Percentiles rank a stretch among this genome's conserved stretches.
Conservation (phyloP, 345 rosid genomes). For the Raphanus raphanistrum region DNA sequence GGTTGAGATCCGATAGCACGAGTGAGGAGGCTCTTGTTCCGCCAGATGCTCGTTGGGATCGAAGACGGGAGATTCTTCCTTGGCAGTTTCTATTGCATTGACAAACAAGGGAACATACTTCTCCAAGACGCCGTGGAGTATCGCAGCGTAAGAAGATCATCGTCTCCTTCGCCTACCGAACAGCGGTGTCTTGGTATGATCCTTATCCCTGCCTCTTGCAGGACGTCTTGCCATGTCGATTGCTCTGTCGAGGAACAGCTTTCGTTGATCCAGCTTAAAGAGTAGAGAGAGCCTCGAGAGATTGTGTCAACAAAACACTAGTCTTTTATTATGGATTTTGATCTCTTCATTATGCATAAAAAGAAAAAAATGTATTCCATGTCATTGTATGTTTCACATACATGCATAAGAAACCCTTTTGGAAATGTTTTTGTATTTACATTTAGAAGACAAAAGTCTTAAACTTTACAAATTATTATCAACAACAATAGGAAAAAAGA, state of each 20-base stretch:
- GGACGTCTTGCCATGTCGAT: conserved; percentile 52
- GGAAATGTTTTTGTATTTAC: not conserved
- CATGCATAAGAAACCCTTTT: not conserved
- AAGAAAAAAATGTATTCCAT: conserved; percentile 3
- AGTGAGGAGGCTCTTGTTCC: conserved; percentile 64
- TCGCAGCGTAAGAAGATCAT: conserved; percentile 67
- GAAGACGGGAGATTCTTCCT: conserved; percentile 43
- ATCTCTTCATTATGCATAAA: not conserved
- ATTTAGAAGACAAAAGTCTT: conserved; percentile 4
- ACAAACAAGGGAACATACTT: conserved; percentile 90
- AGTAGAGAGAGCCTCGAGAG: conserved; percentile 12
- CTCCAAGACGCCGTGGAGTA: conserved; percentile 87
- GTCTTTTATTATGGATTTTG: not conserved
- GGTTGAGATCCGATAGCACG: conserved; percentile 44
- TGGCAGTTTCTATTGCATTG: conserved; percentile 86
- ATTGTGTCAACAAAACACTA: not conserved
- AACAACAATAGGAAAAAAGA: not conserved
- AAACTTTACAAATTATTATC: not conserved
- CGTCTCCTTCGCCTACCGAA: conserved; percentile 85
- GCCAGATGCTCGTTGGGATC: conserved; percentile 1
- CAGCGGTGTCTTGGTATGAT: conserved; percentile 86
- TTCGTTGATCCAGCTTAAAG: conserved; percentile 46
- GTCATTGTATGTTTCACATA: not conserved
- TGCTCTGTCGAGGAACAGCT: conserved; percentile 55
- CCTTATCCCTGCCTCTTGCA: conserved; percentile 76